A percentile compares a stretch with the other conserved stretches of the same genome.
These are phyloP conservation scores for Chaetoceros muelleri DNA, from an alignment of 108 stramenopile genomes.

Conservation along the genomic window DNA sequence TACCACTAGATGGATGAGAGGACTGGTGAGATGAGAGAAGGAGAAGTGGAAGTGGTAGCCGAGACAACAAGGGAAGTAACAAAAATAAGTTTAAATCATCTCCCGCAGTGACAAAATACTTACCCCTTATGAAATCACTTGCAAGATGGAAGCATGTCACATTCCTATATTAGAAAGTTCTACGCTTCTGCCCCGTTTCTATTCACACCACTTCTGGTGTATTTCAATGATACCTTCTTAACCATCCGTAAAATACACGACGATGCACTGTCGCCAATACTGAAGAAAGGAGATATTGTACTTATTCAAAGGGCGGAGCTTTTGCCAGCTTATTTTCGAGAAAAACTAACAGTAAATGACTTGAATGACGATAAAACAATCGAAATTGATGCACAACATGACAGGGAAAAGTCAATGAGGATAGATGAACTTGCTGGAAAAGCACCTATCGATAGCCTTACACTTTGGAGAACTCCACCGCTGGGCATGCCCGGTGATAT, in stretches of 20 bases:
- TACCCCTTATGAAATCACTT: too few species aligned
- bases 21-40: too few species aligned
- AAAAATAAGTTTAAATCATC: too few species aligned
- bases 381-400: background rate
- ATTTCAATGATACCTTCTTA: background rate
- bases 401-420: background rate
- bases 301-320: background rate
- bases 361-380: background rate
- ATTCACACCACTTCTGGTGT: background rate
- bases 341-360: background rate
- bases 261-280: background rate
- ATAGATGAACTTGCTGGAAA: background rate
- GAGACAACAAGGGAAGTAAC: too few species aligned
- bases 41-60: too few species aligned
- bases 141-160: too few species aligned
- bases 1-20: too few species aligned
- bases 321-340: background rate
- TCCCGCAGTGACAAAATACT: too few species aligned
- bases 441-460: background rate
- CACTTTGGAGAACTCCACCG: background rate
- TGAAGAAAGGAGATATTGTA: background rate
- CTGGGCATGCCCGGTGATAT: background rate
- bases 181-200: too few species aligned
- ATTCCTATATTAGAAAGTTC: too few species aligned
- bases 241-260: background rate